These are phyloP conservation scores for Saitozyma podzolica DNA, from an alignment of 768 basidiomycete genomes.

Conservation along the genomic window DNA sequence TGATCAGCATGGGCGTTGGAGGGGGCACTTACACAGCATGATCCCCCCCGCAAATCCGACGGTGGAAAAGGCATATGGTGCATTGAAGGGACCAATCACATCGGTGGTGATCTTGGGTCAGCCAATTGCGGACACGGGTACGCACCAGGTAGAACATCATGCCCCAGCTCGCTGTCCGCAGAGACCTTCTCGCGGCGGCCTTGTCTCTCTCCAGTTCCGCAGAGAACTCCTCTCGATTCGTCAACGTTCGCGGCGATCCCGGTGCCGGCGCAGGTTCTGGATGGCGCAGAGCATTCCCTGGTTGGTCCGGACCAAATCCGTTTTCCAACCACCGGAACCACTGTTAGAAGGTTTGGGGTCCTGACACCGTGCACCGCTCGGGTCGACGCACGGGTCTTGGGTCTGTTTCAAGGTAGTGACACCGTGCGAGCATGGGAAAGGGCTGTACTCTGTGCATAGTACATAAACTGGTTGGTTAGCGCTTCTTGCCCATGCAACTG, in stretches of 20 bases:
- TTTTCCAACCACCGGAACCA: slow-evolving; percentile 9
- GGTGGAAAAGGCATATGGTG: slow-evolving; percentile 7
- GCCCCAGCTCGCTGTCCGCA: slow-evolving; percentile 7
- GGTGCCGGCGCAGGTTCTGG: neutral
- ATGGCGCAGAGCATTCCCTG: neutral
- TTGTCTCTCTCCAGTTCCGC: slow-evolving; percentile 1
- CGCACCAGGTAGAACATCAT: slow-evolving; percentile 11
- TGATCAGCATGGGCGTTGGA: neutral
- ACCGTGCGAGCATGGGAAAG: no score
- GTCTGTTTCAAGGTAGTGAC: no score
- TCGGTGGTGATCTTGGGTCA: slow-evolving; percentile 8
- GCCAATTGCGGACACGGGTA: neutral
- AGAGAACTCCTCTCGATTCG: neutral
- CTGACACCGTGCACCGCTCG: no score
- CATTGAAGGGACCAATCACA: slow-evolving; percentile 7
- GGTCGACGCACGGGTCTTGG: no score
- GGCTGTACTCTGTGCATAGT: no score
- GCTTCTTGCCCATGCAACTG: no score
- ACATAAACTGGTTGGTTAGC: no score
- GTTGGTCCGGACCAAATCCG: slow-evolving; percentile 1
- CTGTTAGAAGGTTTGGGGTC: no score
- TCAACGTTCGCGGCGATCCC: neutral
- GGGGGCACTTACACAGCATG: neutral
- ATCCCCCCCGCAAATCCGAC: slow-evolving; percentile 5
- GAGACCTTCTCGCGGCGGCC: slow-evolving; percentile 1